Evolutionary conservation across 23 red algal genomes (phyloP), one percentile per base, ranked within the genome.

Genomic region (Pyropia haitanensis): DNA sequence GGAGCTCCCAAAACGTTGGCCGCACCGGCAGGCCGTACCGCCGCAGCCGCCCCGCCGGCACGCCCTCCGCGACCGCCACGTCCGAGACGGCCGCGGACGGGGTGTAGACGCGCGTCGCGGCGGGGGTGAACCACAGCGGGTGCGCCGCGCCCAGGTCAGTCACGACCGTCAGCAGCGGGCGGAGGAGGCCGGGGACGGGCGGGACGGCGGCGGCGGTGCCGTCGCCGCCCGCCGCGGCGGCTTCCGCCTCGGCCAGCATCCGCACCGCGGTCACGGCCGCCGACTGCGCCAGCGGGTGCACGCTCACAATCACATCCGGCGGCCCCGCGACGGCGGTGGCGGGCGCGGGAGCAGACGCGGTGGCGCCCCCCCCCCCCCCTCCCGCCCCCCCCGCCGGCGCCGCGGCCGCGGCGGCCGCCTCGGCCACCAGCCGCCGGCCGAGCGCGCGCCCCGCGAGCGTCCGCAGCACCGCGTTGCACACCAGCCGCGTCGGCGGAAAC

Each of bases 111-210:
- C 72, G 56, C 33, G 90, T 85, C 13, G 71, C 67, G 0, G 70
- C 71, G 32, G 67, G 29, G 73, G 90, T 65, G 79, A 96, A 96
- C 92, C 92, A 96, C 8, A 78, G 80, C 16, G 85, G 78, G 66
- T 96, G 92, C 26, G 92, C 92, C 53, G 76, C 87, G 56, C 92
- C 92, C 7, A 88, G 64, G 65, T 96, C 92, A 5, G 92, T 96
- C 32, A 96, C 92, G 1, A 96, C 92, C 17, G 85, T 96, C 56
- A 87, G 73, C 51, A 80, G 87, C 17, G 90, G 90, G 32, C 54
- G 24, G 19, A n/a, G 53, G n/a, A 58, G 44, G 17, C 14, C 77
- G 63, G 32, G 70, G 28, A 27, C 65, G 54, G 24, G 29, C 8
- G 57, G 9, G 9, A 10, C 13, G 57, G 24, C 1, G 7, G 12